phyloP scores from a whole-genome alignment of 192 early-diverging fungal genomes.

The Piromyces sp. region DNA sequence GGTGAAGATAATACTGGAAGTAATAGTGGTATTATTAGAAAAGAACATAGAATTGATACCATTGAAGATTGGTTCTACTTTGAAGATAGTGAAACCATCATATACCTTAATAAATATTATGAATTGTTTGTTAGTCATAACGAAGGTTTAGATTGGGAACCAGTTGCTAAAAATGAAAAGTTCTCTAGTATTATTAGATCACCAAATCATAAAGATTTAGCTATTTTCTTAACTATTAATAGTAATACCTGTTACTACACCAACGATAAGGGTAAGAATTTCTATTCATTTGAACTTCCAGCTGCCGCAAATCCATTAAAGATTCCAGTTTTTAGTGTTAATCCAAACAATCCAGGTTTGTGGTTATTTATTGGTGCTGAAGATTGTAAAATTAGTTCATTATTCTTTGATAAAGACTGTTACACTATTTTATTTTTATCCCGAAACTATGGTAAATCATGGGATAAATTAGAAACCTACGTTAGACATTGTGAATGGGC shows the following conservation, averaged over 20 bases:
- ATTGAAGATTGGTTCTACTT: not conserved
- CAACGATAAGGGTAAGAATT: not conserved
- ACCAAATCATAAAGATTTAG: not conserved
- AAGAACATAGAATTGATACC: not conserved
- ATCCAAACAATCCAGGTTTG: not conserved
- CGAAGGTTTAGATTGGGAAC: not conserved
- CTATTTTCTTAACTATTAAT: not conserved
- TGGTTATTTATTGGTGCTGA: not conserved
- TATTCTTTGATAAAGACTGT: not conserved
- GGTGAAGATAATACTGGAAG: conserved; percentile 14
- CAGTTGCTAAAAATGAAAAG: not conserved
- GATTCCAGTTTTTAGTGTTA: not conserved
- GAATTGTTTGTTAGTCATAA: not conserved
- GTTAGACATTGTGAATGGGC: not conserved
- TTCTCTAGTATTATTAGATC: not conserved
- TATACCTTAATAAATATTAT: not conserved
- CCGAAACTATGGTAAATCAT: not conserved
- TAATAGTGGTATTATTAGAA: not conserved
- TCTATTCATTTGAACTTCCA: not conserved
- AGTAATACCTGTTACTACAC: not conserved
- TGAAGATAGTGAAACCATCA: not conserved
- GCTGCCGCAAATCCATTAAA: not conserved
- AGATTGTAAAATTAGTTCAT: not conserved
- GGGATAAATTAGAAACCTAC: not conserved
- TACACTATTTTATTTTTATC: not conserved